phyloP scores from a whole-genome alignment of 208 protist species.

The Crithidia acanthocephali region DNA sequence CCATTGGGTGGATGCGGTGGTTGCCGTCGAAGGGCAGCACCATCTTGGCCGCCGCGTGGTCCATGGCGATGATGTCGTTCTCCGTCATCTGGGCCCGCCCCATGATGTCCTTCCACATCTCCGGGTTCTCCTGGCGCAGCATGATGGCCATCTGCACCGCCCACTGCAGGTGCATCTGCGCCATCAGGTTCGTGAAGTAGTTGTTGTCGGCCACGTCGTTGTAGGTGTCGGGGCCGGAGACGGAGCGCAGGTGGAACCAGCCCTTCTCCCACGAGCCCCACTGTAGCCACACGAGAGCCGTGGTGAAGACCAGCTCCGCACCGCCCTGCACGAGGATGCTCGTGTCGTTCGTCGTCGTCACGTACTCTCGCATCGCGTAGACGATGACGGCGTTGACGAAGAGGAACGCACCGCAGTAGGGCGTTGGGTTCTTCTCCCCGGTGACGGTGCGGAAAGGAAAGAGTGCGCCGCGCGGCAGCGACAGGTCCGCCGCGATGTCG shows the following conservation, averaged over 20 bases:
- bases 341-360: constrained; percentile 80
- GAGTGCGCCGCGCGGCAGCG: constrained; percentile 81
- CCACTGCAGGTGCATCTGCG: constrained; percentile 85
- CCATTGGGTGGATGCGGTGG: constrained; percentile 82
- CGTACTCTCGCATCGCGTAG: constrained; percentile 80
- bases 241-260: constrained; percentile 82
- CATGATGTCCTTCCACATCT: constrained; percentile 69
- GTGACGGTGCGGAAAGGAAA: constrained; percentile 87
- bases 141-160: constrained; percentile 65
- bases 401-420: constrained; percentile 78
- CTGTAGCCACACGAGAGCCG: constrained; percentile 83
- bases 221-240: constrained; percentile 89
- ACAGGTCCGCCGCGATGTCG: constrained; percentile 75
- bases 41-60: constrained; percentile 74
- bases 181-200: constrained; percentile 94
- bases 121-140: constrained; percentile 58
- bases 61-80: constrained; percentile 77
- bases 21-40: constrained; percentile 79
- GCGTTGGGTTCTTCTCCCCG: constrained; percentile 71
- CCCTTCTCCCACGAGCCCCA: constrained; percentile 89
- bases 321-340: constrained; percentile 78
- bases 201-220: constrained; percentile 89
- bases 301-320: constrained; percentile 83
- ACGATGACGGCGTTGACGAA: constrained; percentile 89
- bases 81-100: constrained; percentile 69